Percentiles rank a stretch among this genome's conserved stretches.
phyloP scores from a whole-genome alignment of 768 basidiomycete species.

The Coprinellus micaceus region DNA sequence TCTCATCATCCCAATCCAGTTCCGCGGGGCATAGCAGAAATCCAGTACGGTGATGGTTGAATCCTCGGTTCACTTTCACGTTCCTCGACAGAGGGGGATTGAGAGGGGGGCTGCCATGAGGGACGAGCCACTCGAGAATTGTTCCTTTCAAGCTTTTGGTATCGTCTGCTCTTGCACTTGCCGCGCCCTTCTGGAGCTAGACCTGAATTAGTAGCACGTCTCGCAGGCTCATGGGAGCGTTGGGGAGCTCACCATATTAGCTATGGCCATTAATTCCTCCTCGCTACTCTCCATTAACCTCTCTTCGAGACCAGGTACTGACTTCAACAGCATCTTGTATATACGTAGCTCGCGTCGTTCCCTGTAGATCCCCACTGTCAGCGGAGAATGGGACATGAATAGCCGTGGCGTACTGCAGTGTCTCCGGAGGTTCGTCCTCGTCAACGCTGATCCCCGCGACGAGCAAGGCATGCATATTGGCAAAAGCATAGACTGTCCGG shows the following conservation, averaged over 20 bases:
- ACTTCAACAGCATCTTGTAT: neutral
- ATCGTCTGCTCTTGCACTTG: slow-evolving; percentile 9
- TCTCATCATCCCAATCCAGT: slow-evolving; percentile 17
- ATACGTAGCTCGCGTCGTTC: neutral
- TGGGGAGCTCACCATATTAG: neutral
- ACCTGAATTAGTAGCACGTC: neutral
- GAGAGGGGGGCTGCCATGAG: neutral
- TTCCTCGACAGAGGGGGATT: slow-evolving; percentile 15
- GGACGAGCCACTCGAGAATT: neutral
- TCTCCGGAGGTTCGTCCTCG: no score
- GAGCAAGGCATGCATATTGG: no score
- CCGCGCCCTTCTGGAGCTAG: slow-evolving; percentile 13
- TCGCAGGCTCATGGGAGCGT: no score
- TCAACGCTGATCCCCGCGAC: no score
- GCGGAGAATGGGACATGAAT: no score
- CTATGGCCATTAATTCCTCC: slow-evolving; percentile 2
- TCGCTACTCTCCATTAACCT: neutral
- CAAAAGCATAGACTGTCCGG: no score
- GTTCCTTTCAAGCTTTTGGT: slow-evolving; percentile 1
- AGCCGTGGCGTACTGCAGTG: no score
- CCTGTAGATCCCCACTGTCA: no score
- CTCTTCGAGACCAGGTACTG: neutral
- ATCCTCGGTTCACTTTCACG: slow-evolving; percentile 13
- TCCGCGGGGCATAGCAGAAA: slow-evolving; percentile 19
- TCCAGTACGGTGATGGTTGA: slow-evolving; percentile 19